Base-by-base conservation (phyloP, 208 protist species). In the Crithidia brevicula region DNA sequence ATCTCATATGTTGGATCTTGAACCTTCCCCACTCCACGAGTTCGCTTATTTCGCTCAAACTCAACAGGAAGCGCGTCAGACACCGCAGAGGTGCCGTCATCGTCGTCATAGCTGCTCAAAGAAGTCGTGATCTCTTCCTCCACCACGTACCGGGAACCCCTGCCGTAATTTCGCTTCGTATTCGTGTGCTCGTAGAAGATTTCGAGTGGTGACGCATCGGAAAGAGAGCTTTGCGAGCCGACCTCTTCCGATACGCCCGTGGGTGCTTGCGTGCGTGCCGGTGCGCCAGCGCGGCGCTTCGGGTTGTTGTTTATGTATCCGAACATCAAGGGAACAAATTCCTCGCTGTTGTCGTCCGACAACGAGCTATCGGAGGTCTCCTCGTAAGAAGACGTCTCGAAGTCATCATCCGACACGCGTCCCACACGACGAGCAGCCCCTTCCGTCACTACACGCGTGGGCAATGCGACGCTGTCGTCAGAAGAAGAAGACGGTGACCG, bases 261-360 rank as follows among this genome's bases (percentile, higher is more conserved):
- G 8, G 75, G 75, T 9, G 28, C 42, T 25, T 57, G 23, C 1
- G 62, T 40, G 43, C 33, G 58, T 43, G 66, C 61, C 1, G 67
- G 56, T 27, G 67, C 68, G 3, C 81, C 81, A 51, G 57, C 67
- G 33, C 52, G 42, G 7, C 81, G 64, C 13, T 9, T 38, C 4
- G 75, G 64, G 20, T 74, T 72, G 30, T 82, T 72, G 6, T 78
- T 82, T 45, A 88, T 63, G 51, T 85, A 63, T 9, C 67, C 69
- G 59, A 92, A 89, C 0, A 61, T 70, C 27, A 92, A 65, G 43
- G 87, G 83, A 11, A 77, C 65, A 72, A 79, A 92, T 38, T 86
- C 74, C 36, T 74, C 76, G 42, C 87, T 86, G 54, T 79, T 88
- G 36, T 92, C 80, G 31, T 88, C 82, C n/a, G 79, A 82, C 18